Percentiles rank a stretch among this genome's conserved stretches.
Conservation (phyloP, 2,329 filamentous ascomycete genomes). For the Gnomoniopsis smithogilvyi region DNA sequence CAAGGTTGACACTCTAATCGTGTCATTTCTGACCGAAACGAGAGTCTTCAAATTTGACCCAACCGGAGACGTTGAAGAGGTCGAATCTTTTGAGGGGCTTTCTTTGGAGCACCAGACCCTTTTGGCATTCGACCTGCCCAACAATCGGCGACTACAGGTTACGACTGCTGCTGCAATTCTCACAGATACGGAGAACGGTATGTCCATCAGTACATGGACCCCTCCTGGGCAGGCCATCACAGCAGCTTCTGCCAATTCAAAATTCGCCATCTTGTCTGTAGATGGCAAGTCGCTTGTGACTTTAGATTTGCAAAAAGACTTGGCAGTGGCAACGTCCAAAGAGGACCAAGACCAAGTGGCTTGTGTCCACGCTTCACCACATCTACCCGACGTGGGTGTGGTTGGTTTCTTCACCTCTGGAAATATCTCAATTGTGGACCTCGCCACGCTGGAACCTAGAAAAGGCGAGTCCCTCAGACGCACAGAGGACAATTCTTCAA, state of each 20-base stretch:
- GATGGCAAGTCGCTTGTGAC: constrained; percentile 71
- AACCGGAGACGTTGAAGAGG: constrained; percentile 79
- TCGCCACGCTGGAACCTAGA: constrained; percentile 63
- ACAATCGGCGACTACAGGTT: constrained; percentile 69
- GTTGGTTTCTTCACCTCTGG: constrained; percentile 88
- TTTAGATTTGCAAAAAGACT: constrained; percentile 57
- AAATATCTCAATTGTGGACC: constrained; percentile 68
- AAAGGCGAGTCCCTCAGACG: constrained; percentile 60
- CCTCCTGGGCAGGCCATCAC: constrained; percentile 62
- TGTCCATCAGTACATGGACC: constrained; percentile 57
- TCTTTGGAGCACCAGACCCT: constrained; percentile 69
- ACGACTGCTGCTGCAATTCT: constrained; percentile 63
- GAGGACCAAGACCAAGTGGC: constrained; percentile 73
- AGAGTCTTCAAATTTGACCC: constrained; percentile 74
- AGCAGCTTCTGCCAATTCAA: constrained; percentile 70
- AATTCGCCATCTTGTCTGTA: constrained; percentile 69
- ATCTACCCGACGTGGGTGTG: constrained; percentile 65
- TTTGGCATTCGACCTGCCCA: constrained; percentile 62
- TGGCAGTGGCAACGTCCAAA: constrained; percentile 57
- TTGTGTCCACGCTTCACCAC: constrained; percentile 72
- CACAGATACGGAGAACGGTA: constrained; percentile 55
- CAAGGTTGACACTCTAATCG: constrained; percentile 67
- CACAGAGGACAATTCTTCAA: constrained; percentile 65
- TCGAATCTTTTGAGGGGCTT: constrained; percentile 72
- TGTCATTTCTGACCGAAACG: constrained; percentile 81